Base-by-base conservation (phyloP, 345 rosid species). In the Theobroma cacao region DNA sequence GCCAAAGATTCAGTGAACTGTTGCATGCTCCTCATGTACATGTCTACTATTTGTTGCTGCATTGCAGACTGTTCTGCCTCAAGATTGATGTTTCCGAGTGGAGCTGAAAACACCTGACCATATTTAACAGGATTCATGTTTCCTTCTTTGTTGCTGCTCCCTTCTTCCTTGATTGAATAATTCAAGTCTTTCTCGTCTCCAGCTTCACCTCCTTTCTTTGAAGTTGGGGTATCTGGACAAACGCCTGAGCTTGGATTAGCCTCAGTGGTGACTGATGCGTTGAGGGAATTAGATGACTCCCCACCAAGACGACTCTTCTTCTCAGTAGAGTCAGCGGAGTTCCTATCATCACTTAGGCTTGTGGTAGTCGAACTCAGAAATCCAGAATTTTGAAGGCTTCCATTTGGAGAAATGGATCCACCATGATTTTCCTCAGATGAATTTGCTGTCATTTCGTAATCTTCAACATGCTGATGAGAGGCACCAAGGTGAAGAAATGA, bases 11-110 rank as follows among this genome's bases (percentile, higher is more conserved):
- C 98, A 0, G 97, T 92, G 28, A 92, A 93, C 74, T 93, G 97
- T 13, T 93, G 95, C 97, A 95, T 91, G 74, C 98, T 95, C 70
- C 93, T 95, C 98, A 95, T 95, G 87, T 95, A 95, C 96, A 95
- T 91, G 78, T 94, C 98, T 43, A 93, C 98, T 77, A 92, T 96
- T 75, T 92, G 95, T 84, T 92, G 90, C 85, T 96, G 98, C 97
- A 96, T 92, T 60, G 94, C 92, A 7, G 97, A 82, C 75, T 93
- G 94, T 83, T 86, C 97, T 5, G 91, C 87, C 70, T 88, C 94
- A 3, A 78, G 76, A 70, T 90, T 87, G 40, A 90, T 86, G 47
- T 81, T 86, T 53, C 86, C 87, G 7, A 86, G 15, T 13, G 91
- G 87, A 28, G 86, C 79, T 41, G 89, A 79, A 74, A 86, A 84